These are phyloP conservation scores for Candida hispaniensis DNA, from an alignment of 805 yeast genomes.

Conservation along the genomic window DNA sequence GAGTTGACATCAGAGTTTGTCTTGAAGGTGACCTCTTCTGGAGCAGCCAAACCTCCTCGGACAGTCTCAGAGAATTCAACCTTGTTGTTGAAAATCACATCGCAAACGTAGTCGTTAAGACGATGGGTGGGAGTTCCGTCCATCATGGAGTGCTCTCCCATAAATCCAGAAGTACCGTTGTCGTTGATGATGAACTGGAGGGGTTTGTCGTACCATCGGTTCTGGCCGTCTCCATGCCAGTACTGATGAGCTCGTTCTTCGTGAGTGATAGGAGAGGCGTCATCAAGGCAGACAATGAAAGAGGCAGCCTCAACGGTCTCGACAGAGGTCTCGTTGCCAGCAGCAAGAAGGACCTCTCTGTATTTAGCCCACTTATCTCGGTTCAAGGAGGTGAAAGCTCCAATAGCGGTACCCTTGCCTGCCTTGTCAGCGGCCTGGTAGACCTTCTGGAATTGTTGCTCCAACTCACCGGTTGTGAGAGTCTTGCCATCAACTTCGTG, in stretches of 20 bases:
- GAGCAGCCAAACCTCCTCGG: constrained; percentile 22
- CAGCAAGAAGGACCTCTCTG: constrained; percentile 44
- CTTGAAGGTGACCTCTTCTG: constrained; percentile 40
- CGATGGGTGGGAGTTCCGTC: constrained; percentile 94
- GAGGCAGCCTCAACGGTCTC: constrained; percentile 66
- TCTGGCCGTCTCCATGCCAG: constrained; percentile 94
- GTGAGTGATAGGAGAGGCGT: constrained; percentile 55
- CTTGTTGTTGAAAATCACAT: constrained; percentile 43
- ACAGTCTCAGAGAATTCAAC: constrained; percentile 27
- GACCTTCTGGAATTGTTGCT: constrained; percentile 48
- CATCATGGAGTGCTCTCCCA: constrained; percentile 96
- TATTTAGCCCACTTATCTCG: constrained; percentile 69
- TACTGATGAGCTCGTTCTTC: constrained; percentile 74
- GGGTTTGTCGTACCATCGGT: constrained; percentile 89
- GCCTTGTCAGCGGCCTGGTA: constrained; percentile 33
- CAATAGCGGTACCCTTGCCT: constrained; percentile 47
- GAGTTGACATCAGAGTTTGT: constrained; percentile 41
- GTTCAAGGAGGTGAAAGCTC: constrained; percentile 71
- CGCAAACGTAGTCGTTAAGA: constrained; percentile 64
- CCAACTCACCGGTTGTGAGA: constrained; percentile 33
- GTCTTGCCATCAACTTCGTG: constrained; percentile 30
- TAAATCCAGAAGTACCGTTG: constrained; percentile 82
- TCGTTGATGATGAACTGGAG: constrained; percentile 69
- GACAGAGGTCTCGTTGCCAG: constrained; percentile 49
- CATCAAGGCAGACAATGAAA: constrained; percentile 73